Percentiles rank a stretch among this genome's conserved stretches.
Conservation (phyloP, 352 stramenopile species). For the Phytophthora pini region DNA sequence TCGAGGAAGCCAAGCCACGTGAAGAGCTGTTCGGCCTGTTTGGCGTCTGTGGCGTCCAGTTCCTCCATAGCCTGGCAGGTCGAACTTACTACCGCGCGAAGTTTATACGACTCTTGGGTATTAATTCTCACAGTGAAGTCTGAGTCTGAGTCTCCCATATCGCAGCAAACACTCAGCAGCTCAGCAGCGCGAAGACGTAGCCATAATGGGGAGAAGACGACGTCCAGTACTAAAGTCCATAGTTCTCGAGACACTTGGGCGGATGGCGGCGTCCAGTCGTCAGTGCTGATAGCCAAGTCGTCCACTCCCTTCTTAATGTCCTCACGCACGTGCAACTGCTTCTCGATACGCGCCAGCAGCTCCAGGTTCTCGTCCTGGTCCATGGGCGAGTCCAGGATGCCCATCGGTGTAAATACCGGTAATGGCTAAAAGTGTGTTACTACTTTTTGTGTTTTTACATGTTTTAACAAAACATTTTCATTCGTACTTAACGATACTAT, state of each 20-base stretch:
- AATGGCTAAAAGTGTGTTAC: no score
- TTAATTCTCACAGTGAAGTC: conserved; percentile 14
- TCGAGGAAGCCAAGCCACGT: conserved; percentile 73
- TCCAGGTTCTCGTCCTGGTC: conserved; percentile 60
- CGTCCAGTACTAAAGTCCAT: conserved; percentile 71
- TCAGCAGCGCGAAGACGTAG: conserved; percentile 66
- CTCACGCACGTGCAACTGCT: conserved; percentile 27
- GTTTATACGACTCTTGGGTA: conserved; percentile 41
- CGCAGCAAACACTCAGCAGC: conserved; percentile 58
- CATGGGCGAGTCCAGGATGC: conserved; percentile 53
- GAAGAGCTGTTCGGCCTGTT: conserved; percentile 58
- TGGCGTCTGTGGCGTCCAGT: conserved; percentile 45
- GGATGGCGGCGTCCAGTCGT: conserved; percentile 25
- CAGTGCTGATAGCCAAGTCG: not conserved
- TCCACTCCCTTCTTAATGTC: conserved; percentile 3
- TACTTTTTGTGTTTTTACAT: no score
- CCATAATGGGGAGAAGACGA: conserved; percentile 71
- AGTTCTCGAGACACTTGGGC: conserved; percentile 48
- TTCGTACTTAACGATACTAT: conserved; percentile 5
- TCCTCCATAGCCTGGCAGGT: conserved; percentile 74
- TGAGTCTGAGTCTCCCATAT: conserved; percentile 25
- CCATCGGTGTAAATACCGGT: no score
- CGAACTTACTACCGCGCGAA: conserved; percentile 76
- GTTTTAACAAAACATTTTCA: no score
- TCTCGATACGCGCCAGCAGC: conserved; percentile 56